Conservation (phyloP, 805 yeast genomes). For the Priceomyces castillae region DNA sequence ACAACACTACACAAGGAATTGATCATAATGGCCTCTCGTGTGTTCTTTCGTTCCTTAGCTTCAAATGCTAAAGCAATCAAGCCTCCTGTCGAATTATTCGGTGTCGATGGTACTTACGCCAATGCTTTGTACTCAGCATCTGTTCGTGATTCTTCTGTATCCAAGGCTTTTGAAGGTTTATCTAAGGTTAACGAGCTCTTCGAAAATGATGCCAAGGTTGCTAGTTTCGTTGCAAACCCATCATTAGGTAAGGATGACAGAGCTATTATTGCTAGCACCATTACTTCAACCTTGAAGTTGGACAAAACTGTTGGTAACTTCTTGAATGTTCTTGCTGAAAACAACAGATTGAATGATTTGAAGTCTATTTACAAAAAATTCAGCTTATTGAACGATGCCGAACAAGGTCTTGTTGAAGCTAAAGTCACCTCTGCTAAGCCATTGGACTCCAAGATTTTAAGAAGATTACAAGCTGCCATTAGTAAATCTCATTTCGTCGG, state of each 20-base stretch:
- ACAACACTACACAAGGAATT: conserved; percentile 1
- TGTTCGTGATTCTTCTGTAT: conserved; percentile 73
- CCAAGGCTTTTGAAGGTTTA: conserved; percentile 65
- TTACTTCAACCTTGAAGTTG: conserved; percentile 48
- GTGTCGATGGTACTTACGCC: conserved; percentile 96
- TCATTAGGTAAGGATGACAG: conserved; percentile 77
- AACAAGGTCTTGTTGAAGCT: conserved; percentile 90
- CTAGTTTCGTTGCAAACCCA: conserved; percentile 70
- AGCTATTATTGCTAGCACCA: conserved; percentile 60
- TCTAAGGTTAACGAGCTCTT: conserved; percentile 53
- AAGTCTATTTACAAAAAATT: conserved; percentile 66
- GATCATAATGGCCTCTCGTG: conserved; percentile 56
- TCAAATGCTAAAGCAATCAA: conserved; percentile 62
- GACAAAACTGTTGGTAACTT: conserved; percentile 78
- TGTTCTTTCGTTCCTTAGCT: conserved; percentile 69
- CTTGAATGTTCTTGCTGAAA: conserved; percentile 82
- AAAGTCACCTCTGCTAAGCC: conserved; percentile 84
- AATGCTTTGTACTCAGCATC: conserved; percentile 92
- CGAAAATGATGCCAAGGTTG: conserved; percentile 60
- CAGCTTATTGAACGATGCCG: conserved; percentile 76
- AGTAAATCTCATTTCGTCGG: conserved; percentile 80
- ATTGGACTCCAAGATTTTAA: conserved; percentile 75
- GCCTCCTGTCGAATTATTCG: conserved; percentile 92
- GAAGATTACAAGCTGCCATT: conserved; percentile 76
- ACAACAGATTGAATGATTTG: conserved; percentile 84